These are phyloP conservation scores for Camelina neglecta DNA, from an alignment of 345 rosid species.

Conservation along the genomic window DNA sequence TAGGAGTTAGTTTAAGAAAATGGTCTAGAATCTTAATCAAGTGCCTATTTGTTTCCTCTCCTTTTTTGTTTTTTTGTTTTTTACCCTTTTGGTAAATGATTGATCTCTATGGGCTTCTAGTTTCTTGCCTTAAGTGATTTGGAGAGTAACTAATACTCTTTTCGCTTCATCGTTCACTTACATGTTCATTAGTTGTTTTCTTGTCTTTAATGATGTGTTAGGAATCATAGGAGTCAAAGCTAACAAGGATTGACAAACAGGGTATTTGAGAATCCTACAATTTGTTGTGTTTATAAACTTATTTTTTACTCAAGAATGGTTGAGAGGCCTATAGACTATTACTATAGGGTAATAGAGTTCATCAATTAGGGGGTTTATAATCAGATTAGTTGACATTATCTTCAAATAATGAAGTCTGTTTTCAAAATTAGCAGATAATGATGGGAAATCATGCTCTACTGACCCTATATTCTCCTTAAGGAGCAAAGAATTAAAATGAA, in stretches of 20 bases:
- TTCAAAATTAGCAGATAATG: constrained; percentile 13
- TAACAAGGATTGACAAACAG: constrained; percentile 16
- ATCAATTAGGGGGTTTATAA: constrained; percentile 12
- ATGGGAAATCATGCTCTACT: constrained; percentile 28
- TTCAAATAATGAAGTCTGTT: constrained; percentile 12
- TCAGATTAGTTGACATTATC: constrained; percentile 13
- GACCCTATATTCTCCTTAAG: constrained; percentile 8
- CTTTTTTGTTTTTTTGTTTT: not conserved
- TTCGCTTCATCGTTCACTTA: constrained; percentile 14
- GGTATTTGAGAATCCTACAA: constrained; percentile 17
- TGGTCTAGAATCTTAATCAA: constrained; percentile 39
- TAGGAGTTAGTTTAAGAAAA: constrained; percentile 19
- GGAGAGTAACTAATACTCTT: constrained; percentile 41
- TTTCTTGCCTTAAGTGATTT: constrained; percentile 34
- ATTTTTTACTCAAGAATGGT: constrained; percentile 1
- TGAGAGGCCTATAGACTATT: constrained; percentile 2
- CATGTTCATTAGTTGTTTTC: not conserved
- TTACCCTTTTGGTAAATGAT: constrained; percentile 37
- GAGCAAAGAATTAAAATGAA: not conserved
- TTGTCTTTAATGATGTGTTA: constrained; percentile 21
- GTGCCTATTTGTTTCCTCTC: constrained; percentile 30
- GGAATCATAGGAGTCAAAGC: constrained; percentile 18
- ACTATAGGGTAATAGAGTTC: constrained; percentile 1
- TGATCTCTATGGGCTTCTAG: constrained; percentile 25
- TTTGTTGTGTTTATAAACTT: constrained; percentile 16